phyloP scores from a whole-genome alignment of 2,329 filamentous ascomycete genomes.

The Exophiala bonariae region DNA sequence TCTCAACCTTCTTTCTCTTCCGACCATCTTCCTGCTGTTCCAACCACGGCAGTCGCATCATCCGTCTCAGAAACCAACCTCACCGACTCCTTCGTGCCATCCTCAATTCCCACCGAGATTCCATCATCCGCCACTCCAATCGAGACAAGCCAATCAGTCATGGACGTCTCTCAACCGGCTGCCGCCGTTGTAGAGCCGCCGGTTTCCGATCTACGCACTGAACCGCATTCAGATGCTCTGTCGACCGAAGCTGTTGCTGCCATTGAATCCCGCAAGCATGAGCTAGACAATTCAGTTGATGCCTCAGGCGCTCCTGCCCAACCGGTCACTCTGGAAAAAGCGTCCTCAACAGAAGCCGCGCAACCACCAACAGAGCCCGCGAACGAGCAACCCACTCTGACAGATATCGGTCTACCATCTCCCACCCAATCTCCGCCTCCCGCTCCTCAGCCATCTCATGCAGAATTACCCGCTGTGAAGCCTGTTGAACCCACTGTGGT shows the following conservation, averaged over 20 bases:
- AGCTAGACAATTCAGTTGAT: slow-evolving; percentile 27
- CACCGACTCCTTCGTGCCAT: slow-evolving; percentile 21
- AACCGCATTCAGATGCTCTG: slow-evolving; percentile 25
- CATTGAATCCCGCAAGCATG: slow-evolving; percentile 29
- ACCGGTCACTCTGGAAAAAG: slow-evolving; percentile 6
- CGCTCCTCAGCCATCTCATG: slow-evolving; percentile 36
- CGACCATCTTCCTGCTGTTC: slow-evolving; percentile 1
- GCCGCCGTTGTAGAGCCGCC: slow-evolving; percentile 23
- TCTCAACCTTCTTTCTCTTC: slow-evolving; percentile 17
- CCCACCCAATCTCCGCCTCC: slow-evolving; percentile 27
- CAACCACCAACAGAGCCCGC: neutral
- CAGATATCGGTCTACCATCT: slow-evolving; percentile 21
- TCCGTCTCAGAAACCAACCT: slow-evolving; percentile 11
- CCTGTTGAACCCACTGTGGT: slow-evolving; percentile 18
- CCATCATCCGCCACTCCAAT: slow-evolving; percentile 17
- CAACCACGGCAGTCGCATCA: slow-evolving; percentile 7
- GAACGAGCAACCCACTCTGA: slow-evolving; percentile 6
- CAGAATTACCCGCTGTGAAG: slow-evolving; percentile 9
- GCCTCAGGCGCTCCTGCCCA: slow-evolving; percentile 6
- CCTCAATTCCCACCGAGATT: slow-evolving; percentile 22
- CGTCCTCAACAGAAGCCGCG: neutral
- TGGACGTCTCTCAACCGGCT: slow-evolving; percentile 15
- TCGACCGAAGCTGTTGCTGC: slow-evolving; percentile 22
- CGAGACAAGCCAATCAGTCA: slow-evolving; percentile 14
- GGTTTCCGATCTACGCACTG: slow-evolving; percentile 30